Evolutionary conservation across 2,329 filamentous ascomycete genomes (phyloP).

Genomic region (Verticillium nubilum): DNA sequence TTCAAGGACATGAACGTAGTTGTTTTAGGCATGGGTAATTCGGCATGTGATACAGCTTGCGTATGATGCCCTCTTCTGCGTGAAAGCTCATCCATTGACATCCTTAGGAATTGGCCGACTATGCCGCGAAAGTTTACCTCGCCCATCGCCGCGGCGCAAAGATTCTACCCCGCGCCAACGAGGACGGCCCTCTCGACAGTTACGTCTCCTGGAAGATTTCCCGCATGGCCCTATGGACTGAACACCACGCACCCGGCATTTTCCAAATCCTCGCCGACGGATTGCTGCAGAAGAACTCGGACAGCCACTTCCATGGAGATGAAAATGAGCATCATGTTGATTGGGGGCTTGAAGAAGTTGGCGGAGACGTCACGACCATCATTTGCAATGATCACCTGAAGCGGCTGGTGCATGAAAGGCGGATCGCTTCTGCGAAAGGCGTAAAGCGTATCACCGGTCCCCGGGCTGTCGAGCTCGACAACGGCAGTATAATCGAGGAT

Average conservation of each 20-base stretch:
- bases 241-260: slow-evolving; percentile 9
- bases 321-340: neutral
- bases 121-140: slow-evolving; percentile 15
- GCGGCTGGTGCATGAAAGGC: neutral
- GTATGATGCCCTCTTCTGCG: slow-evolving; percentile 1
- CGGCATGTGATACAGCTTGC: slow-evolving; percentile 16
- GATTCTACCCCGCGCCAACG: slow-evolving; percentile 14
- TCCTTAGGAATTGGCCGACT: slow-evolving; percentile 11
- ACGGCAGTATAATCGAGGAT: slow-evolving; percentile 18
- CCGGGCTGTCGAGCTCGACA: slow-evolving; percentile 19
- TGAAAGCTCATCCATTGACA: neutral
- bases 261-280: slow-evolving; percentile 10
- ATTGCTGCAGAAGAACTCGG: slow-evolving; percentile 5
- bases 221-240: slow-evolving; percentile 11
- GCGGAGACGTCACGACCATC: neutral
- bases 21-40: slow-evolving; percentile 20
- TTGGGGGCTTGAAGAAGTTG: slow-evolving; percentile 1
- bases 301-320: neutral
- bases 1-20: slow-evolving; percentile 16
- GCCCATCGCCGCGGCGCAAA: slow-evolving; percentile 16
- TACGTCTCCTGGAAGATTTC: slow-evolving; percentile 15
- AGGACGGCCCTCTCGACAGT: slow-evolving; percentile 14
- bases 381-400: slow-evolving; percentile 2
- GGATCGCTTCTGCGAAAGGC: neutral
- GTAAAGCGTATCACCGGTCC: slow-evolving; percentile 15